Conservation (phyloP, 768 basidiomycete genomes). For the Tricholoma hemisulphureum region DNA sequence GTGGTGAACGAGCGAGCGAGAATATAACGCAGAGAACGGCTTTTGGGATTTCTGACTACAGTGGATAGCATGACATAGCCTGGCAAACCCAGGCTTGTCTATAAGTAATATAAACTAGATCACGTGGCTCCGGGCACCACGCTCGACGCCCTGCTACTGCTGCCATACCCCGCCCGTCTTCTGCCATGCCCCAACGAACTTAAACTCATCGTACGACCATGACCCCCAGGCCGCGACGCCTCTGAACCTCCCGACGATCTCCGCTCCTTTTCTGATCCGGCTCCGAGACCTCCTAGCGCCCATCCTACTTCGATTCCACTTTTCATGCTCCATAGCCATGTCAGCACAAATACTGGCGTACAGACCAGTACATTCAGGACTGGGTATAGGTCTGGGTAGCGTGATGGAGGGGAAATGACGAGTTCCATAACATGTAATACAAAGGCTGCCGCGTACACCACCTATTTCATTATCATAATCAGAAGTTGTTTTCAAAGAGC, state of each 20-base stretch:
- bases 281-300: constrained; percentile 62
- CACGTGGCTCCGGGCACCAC: constrained; percentile 6
- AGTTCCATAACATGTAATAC: constrained; percentile 65
- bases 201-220: constrained; percentile 23
- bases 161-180: constrained; percentile 5
- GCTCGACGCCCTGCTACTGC: constrained; percentile 11
- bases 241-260: constrained; percentile 10
- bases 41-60: constrained; percentile 3
- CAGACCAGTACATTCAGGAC: constrained; percentile 83
- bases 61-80: constrained; percentile 11
- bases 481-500: too few species aligned
- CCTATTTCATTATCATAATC: constrained; percentile 36
- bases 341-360: constrained; percentile 73
- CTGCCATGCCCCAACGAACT: neutral
- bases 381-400: constrained; percentile 82
- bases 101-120: neutral
- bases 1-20: constrained; percentile 43
- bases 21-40: constrained; percentile 24
- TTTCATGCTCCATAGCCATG: constrained; percentile 91
- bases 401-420: constrained; percentile 58
- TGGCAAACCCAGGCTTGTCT: too few species aligned
- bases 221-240: constrained; percentile 17
- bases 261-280: constrained; percentile 7
- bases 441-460: constrained; percentile 53
- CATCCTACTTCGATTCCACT: constrained; percentile 77